Evolutionary conservation across 768 basidiomycete species (phyloP).

Genomic region (Stropharia rugosoannulata): DNA sequence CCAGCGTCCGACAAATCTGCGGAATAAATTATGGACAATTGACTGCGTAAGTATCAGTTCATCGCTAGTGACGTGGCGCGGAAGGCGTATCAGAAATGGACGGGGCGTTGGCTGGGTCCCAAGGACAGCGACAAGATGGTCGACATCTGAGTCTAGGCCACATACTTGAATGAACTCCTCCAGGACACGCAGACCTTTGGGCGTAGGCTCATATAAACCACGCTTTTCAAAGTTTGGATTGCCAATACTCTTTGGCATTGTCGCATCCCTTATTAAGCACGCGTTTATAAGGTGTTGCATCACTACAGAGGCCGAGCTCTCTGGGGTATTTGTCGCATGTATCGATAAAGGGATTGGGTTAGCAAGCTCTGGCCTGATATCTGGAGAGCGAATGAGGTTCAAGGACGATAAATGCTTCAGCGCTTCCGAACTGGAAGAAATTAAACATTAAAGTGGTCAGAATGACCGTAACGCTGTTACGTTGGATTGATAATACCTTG

Average conservation of each 20-base stretch:
- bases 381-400: constrained; percentile 3
- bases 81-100: constrained; percentile 7
- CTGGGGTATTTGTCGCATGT: background rate
- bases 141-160: constrained; percentile 6
- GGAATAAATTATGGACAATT: constrained; percentile 9
- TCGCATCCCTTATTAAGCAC: constrained; percentile 6
- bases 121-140: constrained; percentile 10
- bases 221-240: constrained; percentile 3
- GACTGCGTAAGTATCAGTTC: constrained; percentile 7
- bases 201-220: constrained; percentile 5
- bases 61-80: constrained; percentile 5
- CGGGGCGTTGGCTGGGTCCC: constrained; percentile 4
- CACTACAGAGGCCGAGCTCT: constrained; percentile 1
- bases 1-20: background rate
- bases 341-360: background rate
- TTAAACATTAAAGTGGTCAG: background rate
- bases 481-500: background rate
- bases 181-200: constrained; percentile 7
- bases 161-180: constrained; percentile 9
- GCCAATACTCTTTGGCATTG: background rate
- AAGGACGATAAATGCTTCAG: constrained; percentile 4
- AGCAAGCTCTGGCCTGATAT: background rate
- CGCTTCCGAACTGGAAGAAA: constrained; percentile 5
- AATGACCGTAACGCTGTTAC: background rate
- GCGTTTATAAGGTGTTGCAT: constrained; percentile 10